These are phyloP conservation scores for Lachnellula suecica DNA, from an alignment of 2,329 filamentous ascomycete genomes.

Conservation along the genomic window DNA sequence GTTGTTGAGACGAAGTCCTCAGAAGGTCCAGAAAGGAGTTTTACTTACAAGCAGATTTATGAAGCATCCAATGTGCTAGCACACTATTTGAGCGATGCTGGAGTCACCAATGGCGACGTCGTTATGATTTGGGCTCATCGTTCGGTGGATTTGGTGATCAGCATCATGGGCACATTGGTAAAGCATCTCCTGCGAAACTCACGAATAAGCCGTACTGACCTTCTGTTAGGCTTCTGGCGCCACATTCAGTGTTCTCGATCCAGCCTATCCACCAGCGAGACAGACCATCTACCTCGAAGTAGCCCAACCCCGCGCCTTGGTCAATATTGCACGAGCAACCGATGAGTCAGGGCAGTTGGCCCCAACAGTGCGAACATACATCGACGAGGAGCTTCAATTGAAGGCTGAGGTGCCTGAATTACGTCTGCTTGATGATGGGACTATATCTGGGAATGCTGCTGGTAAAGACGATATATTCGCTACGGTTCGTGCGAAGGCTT, in stretches of 20 bases:
- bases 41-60: constrained; percentile 84
- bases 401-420: constrained; percentile 75
- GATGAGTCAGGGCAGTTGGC: constrained; percentile 65
- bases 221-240: constrained; percentile 47
- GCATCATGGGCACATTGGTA: constrained; percentile 73
- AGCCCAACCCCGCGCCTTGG: constrained; percentile 68
- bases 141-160: constrained; percentile 73
- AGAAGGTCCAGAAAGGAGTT: constrained; percentile 57
- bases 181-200: constrained; percentile 14
- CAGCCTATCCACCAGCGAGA: constrained; percentile 75
- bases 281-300: constrained; percentile 85
- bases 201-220: no score
- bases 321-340: constrained; percentile 71
- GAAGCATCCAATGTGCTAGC: constrained; percentile 80
- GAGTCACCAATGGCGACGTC: constrained; percentile 77
- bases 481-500: constrained; percentile 49
- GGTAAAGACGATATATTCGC: constrained; percentile 67
- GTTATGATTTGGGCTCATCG: constrained; percentile 92
- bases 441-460: constrained; percentile 63
- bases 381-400: constrained; percentile 70
- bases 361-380: constrained; percentile 59
- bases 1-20: constrained; percentile 63
- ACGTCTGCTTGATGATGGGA: constrained; percentile 68
- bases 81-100: constrained; percentile 73
- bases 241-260: constrained; percentile 70